Base-by-base conservation (phyloP, 2,329 filamentous ascomycete species). In the Chaetomium sp. region DNA sequence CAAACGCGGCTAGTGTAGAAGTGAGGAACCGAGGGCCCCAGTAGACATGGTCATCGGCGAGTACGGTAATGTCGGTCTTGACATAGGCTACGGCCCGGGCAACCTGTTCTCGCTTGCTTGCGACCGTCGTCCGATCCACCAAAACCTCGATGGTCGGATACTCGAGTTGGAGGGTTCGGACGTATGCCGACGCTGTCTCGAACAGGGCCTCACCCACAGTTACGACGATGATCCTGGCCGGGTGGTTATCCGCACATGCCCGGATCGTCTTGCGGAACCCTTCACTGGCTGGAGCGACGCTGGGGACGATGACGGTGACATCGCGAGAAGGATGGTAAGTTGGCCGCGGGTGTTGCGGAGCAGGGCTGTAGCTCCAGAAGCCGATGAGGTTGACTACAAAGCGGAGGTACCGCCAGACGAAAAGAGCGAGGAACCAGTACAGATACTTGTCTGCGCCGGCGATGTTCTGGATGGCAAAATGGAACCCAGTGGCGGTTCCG, bases 1-100 rank as follows among this genome's bases (percentile, higher is more conserved):
- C 67, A 33, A 78, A 77, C 0, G 75, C 69, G 0, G 75, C 73
- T 0, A 82, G 65, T 0, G 76, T 58, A 0, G 71, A 67, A 0
- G 63, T 46, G 1, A 82, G 67, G 57, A 80, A 78, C 0, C 58
- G 57, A 0, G 58, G 36, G 4, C 61, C 69, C 79, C 77, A 82
- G 61, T 77, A 74, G 12, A 80, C 78, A 59, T 80, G 76, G 64
- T 82, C 79, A 57, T 83, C 79, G 11, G 73, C 69, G 2, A 77
- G 65, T 6, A 80, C 67, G 0, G 73, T 73, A 51, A 83, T 70
- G 0, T 62, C 6, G 0, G 77, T 79, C 0, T 59, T 47, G 38
- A 76, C 68, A 0, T 62, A 43, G 0, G 63, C 57, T 7, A 80
- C 63, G 0, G 71, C 78, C 1, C 65, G 62, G 1, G 68, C 68